These are phyloP conservation scores for Hymenoscyphus occultus DNA, from an alignment of 2,329 filamentous ascomycete genomes.

Conservation along the genomic window DNA sequence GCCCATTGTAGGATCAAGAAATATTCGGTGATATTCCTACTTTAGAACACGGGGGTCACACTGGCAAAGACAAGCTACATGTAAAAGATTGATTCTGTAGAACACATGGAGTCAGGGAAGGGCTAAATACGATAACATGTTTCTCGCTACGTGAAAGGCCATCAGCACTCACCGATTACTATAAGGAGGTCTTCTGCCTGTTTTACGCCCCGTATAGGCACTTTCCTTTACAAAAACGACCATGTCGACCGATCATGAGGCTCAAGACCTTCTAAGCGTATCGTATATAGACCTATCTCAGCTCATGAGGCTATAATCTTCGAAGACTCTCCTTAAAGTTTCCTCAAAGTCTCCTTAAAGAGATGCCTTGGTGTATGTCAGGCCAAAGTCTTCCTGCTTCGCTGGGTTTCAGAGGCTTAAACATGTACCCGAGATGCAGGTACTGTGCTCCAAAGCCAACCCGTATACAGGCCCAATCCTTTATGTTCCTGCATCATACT, in stretches of 20 bases:
- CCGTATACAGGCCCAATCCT: background rate
- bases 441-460: background rate
- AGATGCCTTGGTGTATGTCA: slow-evolving; percentile 5
- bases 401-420: background rate
- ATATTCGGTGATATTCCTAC: background rate
- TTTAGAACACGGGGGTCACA: too few species aligned
- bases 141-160: background rate
- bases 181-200: background rate
- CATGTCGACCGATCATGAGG: background rate
- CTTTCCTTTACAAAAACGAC: background rate
- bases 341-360: background rate
- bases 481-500: background rate
- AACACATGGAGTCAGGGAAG: too few species aligned
- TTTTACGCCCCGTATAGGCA: background rate
- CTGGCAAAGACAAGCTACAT: too few species aligned
- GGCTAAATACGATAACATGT: background rate
- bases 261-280: background rate
- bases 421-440: background rate
- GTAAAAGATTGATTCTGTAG: too few species aligned
- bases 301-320: background rate
- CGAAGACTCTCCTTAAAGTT: background rate
- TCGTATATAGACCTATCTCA: background rate
- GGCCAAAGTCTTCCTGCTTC: background rate
- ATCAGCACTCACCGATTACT: slow-evolving; percentile 1
- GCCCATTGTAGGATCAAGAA: background rate